These are phyloP conservation scores for Hyparrhenia diplandra DNA, from an alignment of 176 grass and related monocot genomes.

Conservation along the genomic window DNA sequence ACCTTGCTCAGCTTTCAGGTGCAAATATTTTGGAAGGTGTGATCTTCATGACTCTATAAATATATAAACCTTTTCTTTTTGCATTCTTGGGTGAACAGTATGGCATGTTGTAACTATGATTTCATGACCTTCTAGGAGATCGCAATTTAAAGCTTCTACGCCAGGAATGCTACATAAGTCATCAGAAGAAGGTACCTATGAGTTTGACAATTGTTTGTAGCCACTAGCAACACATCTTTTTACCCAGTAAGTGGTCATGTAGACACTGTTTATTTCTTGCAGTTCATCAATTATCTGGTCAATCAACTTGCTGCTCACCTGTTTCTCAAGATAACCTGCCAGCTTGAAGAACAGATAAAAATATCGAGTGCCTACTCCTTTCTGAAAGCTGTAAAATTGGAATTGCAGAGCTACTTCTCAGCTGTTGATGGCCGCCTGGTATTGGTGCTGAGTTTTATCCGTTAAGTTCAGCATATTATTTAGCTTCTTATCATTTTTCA, in stretches of 20 bases:
- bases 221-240: neutral
- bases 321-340: conserved; percentile 79
- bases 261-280: conserved; percentile 24
- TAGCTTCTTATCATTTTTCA: conserved; percentile 5
- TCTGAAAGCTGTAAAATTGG: conserved; percentile 70
- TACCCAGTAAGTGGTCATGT: neutral
- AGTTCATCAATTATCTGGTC: conserved; percentile 86
- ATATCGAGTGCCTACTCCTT: conserved; percentile 60
- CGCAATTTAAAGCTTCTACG: conserved; percentile 40
- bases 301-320: conserved; percentile 71
- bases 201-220: neutral
- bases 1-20: conserved; percentile 50
- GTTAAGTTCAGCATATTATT: neutral
- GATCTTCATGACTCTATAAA: neutral
- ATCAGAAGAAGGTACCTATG: conserved; percentile 39
- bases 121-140: conserved; percentile 34
- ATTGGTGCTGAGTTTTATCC: conserved; percentile 20
- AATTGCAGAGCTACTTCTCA: conserved; percentile 74
- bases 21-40: conserved; percentile 67
- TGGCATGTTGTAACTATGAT: conserved; percentile 6
- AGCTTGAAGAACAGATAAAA: conserved; percentile 55
- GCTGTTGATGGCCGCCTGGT: conserved; percentile 59
- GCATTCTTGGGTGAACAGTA: neutral
- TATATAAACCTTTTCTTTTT: neutral
- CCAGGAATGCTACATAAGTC: conserved; percentile 47